These are phyloP conservation scores for Tetrahymena elliotti DNA, from an alignment of 73 alveolate species.

Conservation along the genomic window DNA sequence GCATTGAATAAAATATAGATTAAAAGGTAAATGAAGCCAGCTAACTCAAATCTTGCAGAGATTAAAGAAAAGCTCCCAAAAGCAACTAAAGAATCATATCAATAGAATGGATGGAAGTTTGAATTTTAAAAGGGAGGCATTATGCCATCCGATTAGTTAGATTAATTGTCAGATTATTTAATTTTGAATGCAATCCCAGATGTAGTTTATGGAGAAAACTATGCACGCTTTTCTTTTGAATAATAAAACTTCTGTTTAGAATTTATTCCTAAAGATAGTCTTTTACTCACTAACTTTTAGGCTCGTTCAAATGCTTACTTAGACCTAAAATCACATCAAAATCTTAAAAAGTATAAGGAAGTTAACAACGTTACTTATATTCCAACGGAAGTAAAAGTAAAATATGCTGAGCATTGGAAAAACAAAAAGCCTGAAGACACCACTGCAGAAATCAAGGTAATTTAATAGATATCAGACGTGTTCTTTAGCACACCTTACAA, in stretches of 20 bases:
- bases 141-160: slow-evolving; percentile 27
- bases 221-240: slow-evolving; percentile 10
- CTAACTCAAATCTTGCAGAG: not conserved
- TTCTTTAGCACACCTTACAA: slow-evolving; percentile 89
- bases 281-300: slow-evolving; percentile 23
- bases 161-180: slow-evolving; percentile 18
- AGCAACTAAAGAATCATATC: not conserved
- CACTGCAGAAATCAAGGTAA: slow-evolving; percentile 26
- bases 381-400: slow-evolving; percentile 60
- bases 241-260: slow-evolving; percentile 10
- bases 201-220: slow-evolving; percentile 31
- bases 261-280: slow-evolving; percentile 36
- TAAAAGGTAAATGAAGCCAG: not conserved
- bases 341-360: slow-evolving; percentile 22
- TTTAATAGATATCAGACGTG: slow-evolving; percentile 40
- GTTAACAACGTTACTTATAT: slow-evolving; percentile 54
- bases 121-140: slow-evolving; percentile 27
- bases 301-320: slow-evolving; percentile 4
- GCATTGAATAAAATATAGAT: not conserved
- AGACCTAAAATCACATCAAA: not conserved
- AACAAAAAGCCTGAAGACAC: slow-evolving; percentile 38
- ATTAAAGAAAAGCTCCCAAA: not conserved
- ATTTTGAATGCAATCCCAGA: slow-evolving; percentile 36
- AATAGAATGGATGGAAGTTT: slow-evolving; percentile 37
- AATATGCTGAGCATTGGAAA: slow-evolving; percentile 65